Evolutionary conservation across 2,329 filamentous ascomycete genomes (phyloP).

Genomic region (Calonectria pauciramosa): DNA sequence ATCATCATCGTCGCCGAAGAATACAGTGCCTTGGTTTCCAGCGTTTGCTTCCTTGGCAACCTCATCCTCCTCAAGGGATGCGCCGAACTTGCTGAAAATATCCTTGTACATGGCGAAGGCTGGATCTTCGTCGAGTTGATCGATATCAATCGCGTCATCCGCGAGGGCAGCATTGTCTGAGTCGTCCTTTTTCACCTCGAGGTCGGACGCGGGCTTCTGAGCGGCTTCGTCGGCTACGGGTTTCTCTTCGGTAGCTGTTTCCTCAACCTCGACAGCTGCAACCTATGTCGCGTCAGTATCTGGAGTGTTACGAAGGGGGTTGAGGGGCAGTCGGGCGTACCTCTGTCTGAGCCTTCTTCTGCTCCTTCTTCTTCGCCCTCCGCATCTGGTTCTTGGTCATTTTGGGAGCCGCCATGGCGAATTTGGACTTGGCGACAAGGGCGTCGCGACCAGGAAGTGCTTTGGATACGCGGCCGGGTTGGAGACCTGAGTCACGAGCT

Average conservation of each 20-base stretch:
- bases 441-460: constrained; percentile 43
- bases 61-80: constrained; percentile 72
- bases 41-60: constrained; percentile 74
- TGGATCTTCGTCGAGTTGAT: constrained; percentile 77
- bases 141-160: constrained; percentile 70
- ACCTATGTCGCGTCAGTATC: constrained; percentile 40
- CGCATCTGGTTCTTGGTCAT: constrained; percentile 95
- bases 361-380: constrained; percentile 93
- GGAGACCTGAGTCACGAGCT: constrained; percentile 51
- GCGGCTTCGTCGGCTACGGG: constrained; percentile 50
- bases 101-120: constrained; percentile 87
- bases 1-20: constrained; percentile 86
- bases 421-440: constrained; percentile 41
- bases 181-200: constrained; percentile 55
- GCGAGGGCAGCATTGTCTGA: constrained; percentile 53
- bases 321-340: constrained; percentile 48
- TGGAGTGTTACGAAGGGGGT: background rate
- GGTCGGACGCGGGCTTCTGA: constrained; percentile 51
- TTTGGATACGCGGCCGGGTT: constrained; percentile 48
- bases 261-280: constrained; percentile 33
- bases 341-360: constrained; percentile 77
- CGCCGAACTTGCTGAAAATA: constrained; percentile 85
- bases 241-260: constrained; percentile 37
- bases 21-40: constrained; percentile 86
- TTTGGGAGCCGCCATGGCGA: constrained; percentile 75